Evolutionary conservation across 2,329 filamentous ascomycete species (phyloP), one percentile per base, ranked within the genome.

Genomic region (Septoria linicola): DNA sequence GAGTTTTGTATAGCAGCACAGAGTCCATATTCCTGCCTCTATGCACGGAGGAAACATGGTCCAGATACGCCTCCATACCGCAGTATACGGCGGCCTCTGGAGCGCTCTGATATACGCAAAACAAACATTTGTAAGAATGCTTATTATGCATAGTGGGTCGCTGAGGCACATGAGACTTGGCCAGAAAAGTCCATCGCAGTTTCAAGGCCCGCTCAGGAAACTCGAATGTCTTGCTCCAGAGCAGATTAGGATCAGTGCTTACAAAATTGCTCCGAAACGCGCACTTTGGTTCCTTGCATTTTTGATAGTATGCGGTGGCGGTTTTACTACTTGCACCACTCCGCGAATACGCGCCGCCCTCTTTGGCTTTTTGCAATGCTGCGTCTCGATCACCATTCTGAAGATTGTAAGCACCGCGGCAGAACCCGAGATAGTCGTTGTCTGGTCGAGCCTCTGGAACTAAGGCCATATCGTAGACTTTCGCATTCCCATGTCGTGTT

Each of bases 131-230:
- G 58, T 69, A 76, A 2, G 59, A 63, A 48, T 60, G 63, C 30
- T 59, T 50, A n/a, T 61, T 48, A 44, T 49, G 57, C 49, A 51
- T 58, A 47, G 59, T 54, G 43, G 62, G 58, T 13, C 62, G 60
- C 40, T 67, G 69, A 39, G 68, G 60, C 10, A 74, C 64, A 59
- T 77, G 74, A 13, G 64, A 70, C 56, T 76, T 75, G 10, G 74
- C 74, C 1, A 77, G 65, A 50, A 76, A 77, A 4, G 66, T 54
- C 72, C 73, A 76, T n/a, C 73, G 70, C 52, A 73, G 75, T 10
- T 68, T 66, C 6, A 77, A 63, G 0, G 72, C 72, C 4, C 64
- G 48, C 6, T 48, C 41, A 11, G 50, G 49, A 19, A 44, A 52
- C 1, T 42, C 49, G 34, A 55, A 55, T 1, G 58, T 54, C 32